These are phyloP conservation scores for Vinca major DNA, from an alignment of 305 asterid species.

Conservation along the genomic window DNA sequence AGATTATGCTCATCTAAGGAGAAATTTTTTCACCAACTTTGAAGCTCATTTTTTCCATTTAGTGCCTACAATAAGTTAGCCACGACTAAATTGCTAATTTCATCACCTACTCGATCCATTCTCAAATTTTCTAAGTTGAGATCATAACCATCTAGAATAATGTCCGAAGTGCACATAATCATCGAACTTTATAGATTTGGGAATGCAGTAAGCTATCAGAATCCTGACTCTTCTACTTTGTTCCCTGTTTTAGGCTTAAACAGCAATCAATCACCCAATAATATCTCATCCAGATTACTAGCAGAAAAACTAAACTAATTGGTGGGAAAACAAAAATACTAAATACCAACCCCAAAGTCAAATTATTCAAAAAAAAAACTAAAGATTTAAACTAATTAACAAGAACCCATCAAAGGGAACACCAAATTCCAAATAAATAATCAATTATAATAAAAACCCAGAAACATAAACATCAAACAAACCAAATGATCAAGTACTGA, in stretches of 20 bases:
- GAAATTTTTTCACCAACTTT: neutral
- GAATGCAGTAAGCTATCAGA: neutral
- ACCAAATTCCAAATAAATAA: neutral
- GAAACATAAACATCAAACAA: neutral
- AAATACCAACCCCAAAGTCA: too few relatives aligned
- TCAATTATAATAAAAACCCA: neutral
- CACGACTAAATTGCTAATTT: neutral
- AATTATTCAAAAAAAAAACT: neutral
- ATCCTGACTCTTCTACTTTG: neutral
- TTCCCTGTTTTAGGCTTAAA: neutral
- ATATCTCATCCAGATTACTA: neutral
- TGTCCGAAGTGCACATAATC: neutral
- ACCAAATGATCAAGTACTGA: neutral
- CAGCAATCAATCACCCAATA: neutral
- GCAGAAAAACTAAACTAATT: neutral
- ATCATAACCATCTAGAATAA: neutral
- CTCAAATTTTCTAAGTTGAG: neutral
- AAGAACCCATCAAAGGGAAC: conserved; percentile 2
- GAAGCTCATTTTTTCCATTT: neutral
- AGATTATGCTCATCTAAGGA: neutral
- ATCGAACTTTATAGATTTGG: neutral
- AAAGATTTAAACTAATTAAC: neutral
- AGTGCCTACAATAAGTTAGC: neutral
- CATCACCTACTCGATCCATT: too few relatives aligned
- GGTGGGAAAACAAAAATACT: neutral